Evolutionary conservation across 257 asterid genomes (phyloP), one percentile per base, ranked within the genome.

Genomic region (Plectranthus barbatus): DNA sequence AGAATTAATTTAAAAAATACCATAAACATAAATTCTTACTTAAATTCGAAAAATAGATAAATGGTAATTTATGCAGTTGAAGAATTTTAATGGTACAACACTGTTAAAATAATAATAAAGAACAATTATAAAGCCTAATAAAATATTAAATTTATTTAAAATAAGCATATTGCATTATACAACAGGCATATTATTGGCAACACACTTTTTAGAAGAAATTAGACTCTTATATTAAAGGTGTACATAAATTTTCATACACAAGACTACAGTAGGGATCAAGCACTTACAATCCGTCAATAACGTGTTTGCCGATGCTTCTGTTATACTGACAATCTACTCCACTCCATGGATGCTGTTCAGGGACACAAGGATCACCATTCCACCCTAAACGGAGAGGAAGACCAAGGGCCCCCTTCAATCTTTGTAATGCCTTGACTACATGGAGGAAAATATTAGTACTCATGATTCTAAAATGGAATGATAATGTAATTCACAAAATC

Each of bases 301-400:
- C 96, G 77, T 95, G 82, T 81, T 80, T 85, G 64, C 81, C 75
- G 76, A 80, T 71, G 70, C 37, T 69, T 66, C 69, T 81, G 79
- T 93, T 81, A 49, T 85, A 85, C 67, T 64, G 96, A 70, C 97
- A 90, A 72, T 93, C 91, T 62, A 95, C 82, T 71, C 99, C 99
- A 72, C 80, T 90, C 99, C 96, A 93, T 23, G 99, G 96, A 77
- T 93, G 99, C 69, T 84, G 87, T 72, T 90, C 95, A 54, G 99
- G 99, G 66, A 84, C 95, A 73, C 99, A 93, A 31, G 97, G 97
- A 77, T 93, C 97, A 24, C 97, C 99, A 40, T 93, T 93, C 99
- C 99, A 93, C 72, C 99, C 97, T 34, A 93, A 77, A 41, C 96
- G 96, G 67, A 84, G 94, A 60, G 97, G 99, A 83, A 93, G 99